Evolutionary conservation across 257 asterid species (phyloP).

Genomic region (Thymus mandschuricus): DNA sequence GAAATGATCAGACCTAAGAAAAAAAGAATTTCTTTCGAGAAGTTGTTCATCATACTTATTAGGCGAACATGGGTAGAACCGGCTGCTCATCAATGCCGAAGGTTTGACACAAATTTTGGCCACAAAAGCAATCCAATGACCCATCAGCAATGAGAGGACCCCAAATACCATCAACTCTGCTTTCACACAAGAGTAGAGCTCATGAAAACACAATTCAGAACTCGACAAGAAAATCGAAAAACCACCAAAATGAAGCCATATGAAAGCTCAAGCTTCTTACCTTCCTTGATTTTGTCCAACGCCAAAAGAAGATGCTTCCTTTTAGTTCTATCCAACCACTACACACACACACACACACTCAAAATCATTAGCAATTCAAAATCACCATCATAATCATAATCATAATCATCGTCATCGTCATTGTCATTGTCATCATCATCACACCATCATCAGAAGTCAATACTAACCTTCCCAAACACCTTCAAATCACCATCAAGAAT

Average conservation of each 20-base stretch:
- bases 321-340: constrained; percentile 88
- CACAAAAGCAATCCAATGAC: constrained; percentile 81
- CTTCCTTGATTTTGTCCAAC: constrained; percentile 86
- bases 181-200: constrained; percentile 30
- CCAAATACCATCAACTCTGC: constrained; percentile 95
- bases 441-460: no score
- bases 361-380: constrained; percentile 3
- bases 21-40: constrained; percentile 29
- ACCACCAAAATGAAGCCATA: neutral
- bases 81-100: constrained; percentile 75
- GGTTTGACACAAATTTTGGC: constrained; percentile 87
- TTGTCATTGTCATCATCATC: no score
- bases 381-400: no score
- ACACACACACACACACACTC: constrained; percentile 16
- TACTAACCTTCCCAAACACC: no score
- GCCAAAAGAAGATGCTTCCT: constrained; percentile 85
- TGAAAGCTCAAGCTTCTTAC: constrained; percentile 37
- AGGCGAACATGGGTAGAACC: constrained; percentile 80
- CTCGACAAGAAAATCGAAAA: constrained; percentile 2
- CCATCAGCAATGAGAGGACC: constrained; percentile 87
- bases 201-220: neutral
- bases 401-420: no score
- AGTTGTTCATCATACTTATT: constrained; percentile 29
- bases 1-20: constrained; percentile 34
- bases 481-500: no score